phyloP scores from a whole-genome alignment of 2,329 filamentous ascomycete species.

The Mycosphaerella sp. region DNA sequence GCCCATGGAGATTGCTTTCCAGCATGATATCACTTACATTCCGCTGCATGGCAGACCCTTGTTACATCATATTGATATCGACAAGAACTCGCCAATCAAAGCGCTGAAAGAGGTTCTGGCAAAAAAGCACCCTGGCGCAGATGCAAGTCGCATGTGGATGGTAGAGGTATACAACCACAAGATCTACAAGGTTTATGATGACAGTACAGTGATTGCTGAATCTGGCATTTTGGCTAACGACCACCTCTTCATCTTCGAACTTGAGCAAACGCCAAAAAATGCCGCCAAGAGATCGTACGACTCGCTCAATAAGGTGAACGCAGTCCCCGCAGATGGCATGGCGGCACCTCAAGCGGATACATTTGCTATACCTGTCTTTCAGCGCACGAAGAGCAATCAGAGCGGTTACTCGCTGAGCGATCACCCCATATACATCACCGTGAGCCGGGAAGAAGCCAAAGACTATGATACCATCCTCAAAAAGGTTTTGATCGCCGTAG shows the following conservation, averaged over 20 bases:
- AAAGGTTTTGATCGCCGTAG: conserved; percentile 71
- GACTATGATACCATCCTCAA: conserved; percentile 66
- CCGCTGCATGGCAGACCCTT: conserved; percentile 67
- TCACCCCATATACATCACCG: conserved; percentile 58
- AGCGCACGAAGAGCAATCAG: conserved; percentile 46
- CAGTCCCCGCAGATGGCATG: conserved; percentile 43
- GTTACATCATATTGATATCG: conserved; percentile 68
- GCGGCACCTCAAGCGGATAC: conserved; percentile 58
- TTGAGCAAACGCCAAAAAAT: conserved; percentile 74
- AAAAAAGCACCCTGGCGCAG: conserved; percentile 47
- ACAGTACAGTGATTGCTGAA: conserved; percentile 62
- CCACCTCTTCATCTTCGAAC: conserved; percentile 65
- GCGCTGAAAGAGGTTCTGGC: conserved; percentile 58
- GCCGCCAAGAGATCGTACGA: conserved; percentile 50
- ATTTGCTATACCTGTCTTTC: conserved; percentile 65
- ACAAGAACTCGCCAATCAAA: conserved; percentile 66
- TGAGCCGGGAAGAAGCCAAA: conserved; percentile 65
- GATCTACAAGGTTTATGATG: conserved; percentile 81
- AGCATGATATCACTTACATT: conserved; percentile 66
- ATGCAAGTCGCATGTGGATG: conserved; percentile 61
- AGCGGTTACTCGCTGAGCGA: conserved; percentile 35
- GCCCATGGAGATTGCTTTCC: conserved; percentile 78
- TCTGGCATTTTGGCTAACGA: conserved; percentile 57
- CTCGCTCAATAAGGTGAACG: conserved; percentile 37
- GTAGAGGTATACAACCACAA: conserved; percentile 76